phyloP scores from a whole-genome alignment of 768 basidiomycete genomes.

The Hypsizygus marmoreus region DNA sequence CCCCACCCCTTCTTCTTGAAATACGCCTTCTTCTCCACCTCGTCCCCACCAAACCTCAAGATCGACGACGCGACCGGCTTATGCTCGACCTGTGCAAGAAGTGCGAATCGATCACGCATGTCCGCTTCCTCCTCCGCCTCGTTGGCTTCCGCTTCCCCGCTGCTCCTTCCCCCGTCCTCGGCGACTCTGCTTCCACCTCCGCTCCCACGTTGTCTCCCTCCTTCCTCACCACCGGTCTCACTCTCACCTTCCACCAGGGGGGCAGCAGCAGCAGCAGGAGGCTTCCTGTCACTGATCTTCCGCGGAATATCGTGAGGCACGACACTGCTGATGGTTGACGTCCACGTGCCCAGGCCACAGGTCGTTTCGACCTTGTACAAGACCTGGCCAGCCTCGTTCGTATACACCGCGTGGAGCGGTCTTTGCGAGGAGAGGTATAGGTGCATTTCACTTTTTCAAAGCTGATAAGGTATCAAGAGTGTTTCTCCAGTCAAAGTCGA shows the following conservation, averaged over 20 bases:
- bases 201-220: constrained; percentile 22
- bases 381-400: constrained; percentile 22
- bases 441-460: too few species aligned
- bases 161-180: constrained; percentile 35
- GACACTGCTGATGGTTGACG: constrained; percentile 12
- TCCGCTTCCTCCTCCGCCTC: neutral
- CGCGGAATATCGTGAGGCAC: constrained; percentile 8
- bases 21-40: constrained; percentile 25
- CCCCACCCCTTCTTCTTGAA: constrained; percentile 23
- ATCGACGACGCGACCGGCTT: constrained; percentile 20
- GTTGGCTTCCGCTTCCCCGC: constrained; percentile 8
- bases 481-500: too few species aligned
- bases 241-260: constrained; percentile 1
- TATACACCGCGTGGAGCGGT: constrained; percentile 19
- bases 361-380: constrained; percentile 22
- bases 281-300: neutral
- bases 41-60: constrained; percentile 28
- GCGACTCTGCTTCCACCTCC: constrained; percentile 28
- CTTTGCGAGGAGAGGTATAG: constrained; percentile 17
- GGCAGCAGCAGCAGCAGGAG: neutral
- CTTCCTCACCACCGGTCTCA: neutral
- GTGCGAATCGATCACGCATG: constrained; percentile 14
- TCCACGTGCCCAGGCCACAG: neutral
- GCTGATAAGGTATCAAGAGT: too few species aligned
- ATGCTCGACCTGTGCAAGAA: constrained; percentile 12